Conservation (phyloP, 306 rosid species). For the Mimosa pudica region DNA sequence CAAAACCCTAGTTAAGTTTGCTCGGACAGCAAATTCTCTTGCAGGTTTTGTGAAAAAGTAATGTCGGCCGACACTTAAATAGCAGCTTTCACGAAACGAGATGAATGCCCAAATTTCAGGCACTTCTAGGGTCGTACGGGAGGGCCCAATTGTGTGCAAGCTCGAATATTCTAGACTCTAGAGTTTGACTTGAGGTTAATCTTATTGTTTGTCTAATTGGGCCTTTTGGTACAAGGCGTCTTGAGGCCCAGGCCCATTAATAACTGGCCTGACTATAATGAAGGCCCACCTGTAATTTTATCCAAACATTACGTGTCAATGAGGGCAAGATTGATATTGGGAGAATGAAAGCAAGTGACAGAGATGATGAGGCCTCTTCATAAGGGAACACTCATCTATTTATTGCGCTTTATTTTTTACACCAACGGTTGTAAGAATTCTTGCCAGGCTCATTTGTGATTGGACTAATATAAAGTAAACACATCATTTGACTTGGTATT, state of each 20-base stretch:
- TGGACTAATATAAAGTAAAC: too few relatives aligned
- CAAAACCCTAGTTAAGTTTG: slow-evolving; percentile 24
- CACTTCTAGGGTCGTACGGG: background rate
- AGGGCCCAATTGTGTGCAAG: background rate
- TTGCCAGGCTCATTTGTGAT: too few relatives aligned
- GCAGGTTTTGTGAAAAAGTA: background rate
- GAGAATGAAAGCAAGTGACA: too few relatives aligned
- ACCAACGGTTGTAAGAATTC: too few relatives aligned
- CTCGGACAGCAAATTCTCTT: background rate
- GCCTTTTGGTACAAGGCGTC: too few relatives aligned
- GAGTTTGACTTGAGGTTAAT: background rate
- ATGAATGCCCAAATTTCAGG: background rate
- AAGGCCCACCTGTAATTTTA: background rate
- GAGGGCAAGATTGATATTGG: too few relatives aligned
- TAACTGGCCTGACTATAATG: background rate
- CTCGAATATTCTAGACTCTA: background rate
- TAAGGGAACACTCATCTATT: background rate
- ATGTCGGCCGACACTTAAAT: slow-evolving; percentile 8
- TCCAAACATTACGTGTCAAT: background rate
- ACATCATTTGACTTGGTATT: too few relatives aligned
- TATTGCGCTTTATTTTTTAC: background rate
- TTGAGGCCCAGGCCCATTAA: background rate
- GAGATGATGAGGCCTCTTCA: background rate
- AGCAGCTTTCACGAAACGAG: background rate
- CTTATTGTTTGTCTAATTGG: too few relatives aligned